phyloP scores from a whole-genome alignment of 805 yeast genomes.

The Suhomyces sp. region DNA sequence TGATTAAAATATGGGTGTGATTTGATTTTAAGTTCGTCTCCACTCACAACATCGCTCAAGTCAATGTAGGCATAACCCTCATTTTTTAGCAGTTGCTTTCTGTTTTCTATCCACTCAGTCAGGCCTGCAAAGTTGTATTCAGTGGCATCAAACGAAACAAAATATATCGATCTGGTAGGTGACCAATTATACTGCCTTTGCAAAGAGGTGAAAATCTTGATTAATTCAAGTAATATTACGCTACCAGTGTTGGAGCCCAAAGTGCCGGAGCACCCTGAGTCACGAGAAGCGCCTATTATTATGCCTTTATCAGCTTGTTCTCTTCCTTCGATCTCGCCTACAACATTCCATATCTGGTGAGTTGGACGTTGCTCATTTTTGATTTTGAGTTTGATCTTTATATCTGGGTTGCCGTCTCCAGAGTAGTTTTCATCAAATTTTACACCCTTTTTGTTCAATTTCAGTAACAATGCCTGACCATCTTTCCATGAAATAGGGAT shows the following conservation, averaged over 20 bases:
- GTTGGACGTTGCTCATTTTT: conserved; percentile 44
- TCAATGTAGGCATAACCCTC: conserved; percentile 74
- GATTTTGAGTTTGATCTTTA: conserved; percentile 24
- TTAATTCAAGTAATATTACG: conserved; percentile 64
- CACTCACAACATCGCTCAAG: conserved; percentile 62
- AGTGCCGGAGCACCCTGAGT: conserved; percentile 75
- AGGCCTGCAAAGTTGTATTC: conserved; percentile 82
- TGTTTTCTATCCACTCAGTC: conserved; percentile 68
- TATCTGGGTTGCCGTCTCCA: conserved; percentile 17
- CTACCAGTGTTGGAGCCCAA: conserved; percentile 72
- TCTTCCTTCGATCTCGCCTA: conserved; percentile 73
- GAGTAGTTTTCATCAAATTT: conserved; percentile 28
- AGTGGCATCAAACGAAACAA: conserved; percentile 80
- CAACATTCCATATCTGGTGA: conserved; percentile 74
- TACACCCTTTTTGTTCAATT: conserved; percentile 22
- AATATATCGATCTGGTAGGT: conserved; percentile 78
- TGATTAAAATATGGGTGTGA: conserved; percentile 64
- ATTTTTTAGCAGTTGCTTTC: conserved; percentile 48
- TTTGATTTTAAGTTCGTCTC: conserved; percentile 48
- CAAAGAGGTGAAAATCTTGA: conserved; percentile 63
- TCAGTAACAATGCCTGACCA: conserved; percentile 37
- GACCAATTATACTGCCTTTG: conserved; percentile 68
- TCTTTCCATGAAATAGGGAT: conserved; percentile 77
- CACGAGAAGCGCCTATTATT: conserved; percentile 80
- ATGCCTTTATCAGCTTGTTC: conserved; percentile 76